Base-by-base conservation (phyloP, 495 filamentous ascomycete genomes). In the Aspergillus kassunensis region DNA sequence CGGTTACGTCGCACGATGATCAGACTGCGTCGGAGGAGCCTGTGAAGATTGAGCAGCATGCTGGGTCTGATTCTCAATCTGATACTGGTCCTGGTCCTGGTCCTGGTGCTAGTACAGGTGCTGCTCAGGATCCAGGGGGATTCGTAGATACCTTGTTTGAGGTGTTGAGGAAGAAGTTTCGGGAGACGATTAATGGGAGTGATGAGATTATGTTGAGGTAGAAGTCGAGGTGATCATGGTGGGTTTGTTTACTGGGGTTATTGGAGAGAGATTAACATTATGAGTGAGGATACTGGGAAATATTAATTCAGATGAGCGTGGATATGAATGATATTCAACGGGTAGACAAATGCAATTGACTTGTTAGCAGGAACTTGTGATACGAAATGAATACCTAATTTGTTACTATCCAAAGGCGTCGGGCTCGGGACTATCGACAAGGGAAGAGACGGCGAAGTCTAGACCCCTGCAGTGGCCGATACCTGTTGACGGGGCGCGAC, bases 131-230 rank as follows among this genome's bases (percentile, higher is more conserved):
- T 29, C 27, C 67, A 2, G 41, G 52, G 0, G 27, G 53, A 10
- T 61, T 70, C 34, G 48, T 68, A 16, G 49, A 45, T 18, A 53
- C 54, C 11, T 16, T 74, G 12, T 53, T 62, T 15, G 42, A 41
- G 7, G 20, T 41, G 7, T 19, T 72, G 20, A 50, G 52, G 36
- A 35, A 58, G 45, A 53, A 57, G 27, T 44, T 71, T 11, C 56
- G 51, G 2, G 47, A 66, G 40, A 37, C 47, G 36, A n/a, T 67
- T 21, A 53, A 71, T 54, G 67, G 66, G 24, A 65, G 62, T 19
- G 71, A 74, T 51, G 71, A 74, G 56, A 13, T 63, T 40, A 55
- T 49, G 7, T 39, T 71, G 46, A 21, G 49, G 16, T 59, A 44
- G 44, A 25, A n/a, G n/a, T n/a, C n/a, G n/a, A n/a, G n/a, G n/a